Evolutionary conservation across 495 filamentous ascomycete species (phyloP), one percentile per base, ranked within the genome.

Genomic region (Penicillium manginii): DNA sequence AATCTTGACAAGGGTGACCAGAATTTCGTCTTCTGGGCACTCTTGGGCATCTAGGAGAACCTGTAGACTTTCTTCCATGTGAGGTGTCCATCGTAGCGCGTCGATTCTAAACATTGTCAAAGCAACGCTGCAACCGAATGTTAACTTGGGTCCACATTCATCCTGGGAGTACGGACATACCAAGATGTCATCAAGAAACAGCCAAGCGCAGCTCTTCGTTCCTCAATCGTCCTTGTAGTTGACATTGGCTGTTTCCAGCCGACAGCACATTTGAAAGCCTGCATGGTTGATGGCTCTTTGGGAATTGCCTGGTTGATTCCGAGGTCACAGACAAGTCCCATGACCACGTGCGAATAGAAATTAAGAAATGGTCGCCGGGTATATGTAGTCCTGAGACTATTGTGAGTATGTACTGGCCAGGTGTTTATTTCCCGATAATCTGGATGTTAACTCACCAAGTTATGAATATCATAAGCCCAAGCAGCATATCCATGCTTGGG

Each of bases 401-500:
- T 31, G 8, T 50, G 11, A 43, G 21, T 57, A 45, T 43, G 17
- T 18, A 19, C 9, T 45, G 14, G 26, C 5, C 47, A n/a, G n/a
- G n/a, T n/a, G n/a, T n/a, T n/a, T n/a, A 39, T 2, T 45, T 32
- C n/a, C 2, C 1, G 8, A 12, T 37, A 4, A 23, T 37, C 3
- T 39, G 21, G 1, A 39, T 11, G 14, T 29, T 8, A 19, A 57
- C 65, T 58, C 51, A 79, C 81, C 82, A 84, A 29, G 68, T 71
- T 39, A 79, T 60, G 51, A 77, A 75, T 1, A 73, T 71, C 33
- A 88, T 64, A 11, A 85, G 51, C 6, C 80, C 85, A n/a, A 82
- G 68, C 5, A 88, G 75, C 23, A 86, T 70, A 57, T 86, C 85
- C 22, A 86, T 62, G 52, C 66, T 82, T 61, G 76, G 78, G n/a